Evolutionary conservation across 495 filamentous ascomycete species (phyloP).

Genomic region (Talaromyces adpressus): DNA sequence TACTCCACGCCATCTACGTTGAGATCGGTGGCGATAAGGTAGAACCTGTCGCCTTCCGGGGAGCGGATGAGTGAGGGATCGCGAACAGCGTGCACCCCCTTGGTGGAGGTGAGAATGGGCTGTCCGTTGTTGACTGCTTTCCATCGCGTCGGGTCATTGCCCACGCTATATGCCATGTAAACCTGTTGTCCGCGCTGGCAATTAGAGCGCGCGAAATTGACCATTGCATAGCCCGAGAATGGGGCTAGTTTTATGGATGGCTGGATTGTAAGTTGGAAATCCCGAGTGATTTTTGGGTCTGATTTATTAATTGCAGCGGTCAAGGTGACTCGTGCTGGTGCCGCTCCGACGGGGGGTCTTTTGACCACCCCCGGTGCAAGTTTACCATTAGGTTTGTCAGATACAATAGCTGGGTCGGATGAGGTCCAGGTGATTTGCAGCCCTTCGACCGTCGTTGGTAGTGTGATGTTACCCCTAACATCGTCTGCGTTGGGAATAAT

Average conservation of each 20-base stretch:
- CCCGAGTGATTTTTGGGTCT: background rate
- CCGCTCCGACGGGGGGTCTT: background rate
- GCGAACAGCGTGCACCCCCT: background rate
- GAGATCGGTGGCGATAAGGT: background rate
- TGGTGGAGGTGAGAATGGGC: background rate
- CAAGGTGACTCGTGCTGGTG: background rate
- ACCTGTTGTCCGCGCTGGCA: background rate
- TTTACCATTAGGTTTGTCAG: background rate
- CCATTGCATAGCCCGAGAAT: background rate
- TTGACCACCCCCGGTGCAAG: background rate
- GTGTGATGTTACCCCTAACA: background rate
- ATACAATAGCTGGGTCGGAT: background rate
- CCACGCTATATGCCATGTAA: background rate
- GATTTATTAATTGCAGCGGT: background rate
- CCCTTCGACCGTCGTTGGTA: background rate
- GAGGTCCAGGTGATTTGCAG: background rate
- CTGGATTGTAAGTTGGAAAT: background rate
- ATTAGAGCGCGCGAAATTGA: background rate
- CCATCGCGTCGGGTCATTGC: background rate
- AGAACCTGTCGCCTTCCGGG: background rate
- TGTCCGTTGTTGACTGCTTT: background rate
- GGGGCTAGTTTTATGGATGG: background rate
- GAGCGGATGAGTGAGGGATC: background rate
- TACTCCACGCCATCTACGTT: background rate
- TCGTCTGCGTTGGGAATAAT: background rate